Base-by-base conservation (phyloP, 2,329 filamentous ascomycete genomes). In the Aureobasidium sp. region DNA sequence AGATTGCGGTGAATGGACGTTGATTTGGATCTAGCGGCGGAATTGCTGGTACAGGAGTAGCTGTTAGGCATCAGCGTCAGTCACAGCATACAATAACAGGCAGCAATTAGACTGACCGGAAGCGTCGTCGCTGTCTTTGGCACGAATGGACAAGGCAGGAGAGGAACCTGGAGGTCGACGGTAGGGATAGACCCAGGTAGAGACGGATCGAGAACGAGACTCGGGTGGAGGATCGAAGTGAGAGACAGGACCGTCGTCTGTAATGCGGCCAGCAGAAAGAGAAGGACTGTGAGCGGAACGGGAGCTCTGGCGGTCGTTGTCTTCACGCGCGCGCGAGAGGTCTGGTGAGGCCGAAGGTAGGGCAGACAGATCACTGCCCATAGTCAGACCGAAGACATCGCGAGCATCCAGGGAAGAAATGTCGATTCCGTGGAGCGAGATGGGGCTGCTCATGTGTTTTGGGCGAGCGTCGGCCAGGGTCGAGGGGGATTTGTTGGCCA, bases 121-220 rank as follows among this genome's bases (percentile, higher is more conserved):
- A 27, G 23, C 13, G 57, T 60, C 36, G 57, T 60, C 57, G 57
- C 34, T 23, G 26, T 60, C 46, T 36, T 60, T 60, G 32, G 52
- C 58, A 52, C 62, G 52, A 37, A 53, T 50, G 37, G 56, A 48
- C 27, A 56, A 27, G 39, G 80, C 78, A 48, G 79, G 78, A 53
- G 78, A 79, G 41, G 79, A 80, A 34, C 76, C 77, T n/a, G 76
- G 73, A 60, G 71, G 72, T 61, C 74, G 75, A 57, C 41, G 29
- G 50, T 56, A 26, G 17, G 60, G 48, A 20, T 63, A 55, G 20
- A 57, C 59, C 56, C 61, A 62, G 29, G 50, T 55, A 10, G 60
- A 56, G 3, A 62, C 41, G 15, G 48, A 55, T 17, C 53, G 61
- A n/a, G 52, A 46, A 12, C 52, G 52, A 44, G 52, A n/a, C 27